These are phyloP conservation scores for Phytopythium montanum DNA, from an alignment of 352 stramenopile species.

Conservation along the genomic window DNA sequence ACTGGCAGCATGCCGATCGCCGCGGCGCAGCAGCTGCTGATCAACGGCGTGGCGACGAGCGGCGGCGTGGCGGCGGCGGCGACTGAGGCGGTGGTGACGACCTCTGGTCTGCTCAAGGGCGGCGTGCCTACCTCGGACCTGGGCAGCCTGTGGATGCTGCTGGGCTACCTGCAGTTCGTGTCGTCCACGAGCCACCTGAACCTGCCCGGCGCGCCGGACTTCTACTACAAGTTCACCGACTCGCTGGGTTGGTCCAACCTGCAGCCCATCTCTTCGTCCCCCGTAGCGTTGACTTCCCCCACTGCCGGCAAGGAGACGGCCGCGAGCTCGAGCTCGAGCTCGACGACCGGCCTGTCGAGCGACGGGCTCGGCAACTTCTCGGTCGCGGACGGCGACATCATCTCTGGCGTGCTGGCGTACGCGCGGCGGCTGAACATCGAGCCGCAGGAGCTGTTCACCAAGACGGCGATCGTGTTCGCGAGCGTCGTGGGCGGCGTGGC, in stretches of 20 bases:
- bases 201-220: slow-evolving; percentile 49
- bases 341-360: slow-evolving; percentile 15
- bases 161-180: slow-evolving; percentile 75
- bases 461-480: slow-evolving; percentile 64
- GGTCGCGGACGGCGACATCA: slow-evolving; percentile 68
- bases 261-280: slow-evolving; percentile 13
- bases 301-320: too few species aligned
- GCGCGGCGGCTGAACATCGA: slow-evolving; percentile 59
- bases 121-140: slow-evolving; percentile 39
- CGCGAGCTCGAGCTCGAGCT: too few species aligned
- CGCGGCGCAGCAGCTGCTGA: slow-evolving; percentile 19
- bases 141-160: slow-evolving; percentile 53
- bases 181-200: slow-evolving; percentile 59
- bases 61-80: slow-evolving; percentile 5
- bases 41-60: slow-evolving; percentile 16
- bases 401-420: slow-evolving; percentile 66
- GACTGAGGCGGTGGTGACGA: neutral
- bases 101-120: slow-evolving; percentile 3
- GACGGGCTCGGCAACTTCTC: slow-evolving; percentile 34
- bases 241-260: slow-evolving; percentile 66
- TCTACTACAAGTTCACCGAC: slow-evolving; percentile 67
- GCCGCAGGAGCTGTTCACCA: slow-evolving; percentile 66
- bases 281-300: slow-evolving; percentile 2
- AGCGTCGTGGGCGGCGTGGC: slow-evolving; percentile 58
- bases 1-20: slow-evolving; percentile 15